Conservation (phyloP, 1,284 basidiomycete genomes). For the Pseudozyma tsukubaensis region DNA sequence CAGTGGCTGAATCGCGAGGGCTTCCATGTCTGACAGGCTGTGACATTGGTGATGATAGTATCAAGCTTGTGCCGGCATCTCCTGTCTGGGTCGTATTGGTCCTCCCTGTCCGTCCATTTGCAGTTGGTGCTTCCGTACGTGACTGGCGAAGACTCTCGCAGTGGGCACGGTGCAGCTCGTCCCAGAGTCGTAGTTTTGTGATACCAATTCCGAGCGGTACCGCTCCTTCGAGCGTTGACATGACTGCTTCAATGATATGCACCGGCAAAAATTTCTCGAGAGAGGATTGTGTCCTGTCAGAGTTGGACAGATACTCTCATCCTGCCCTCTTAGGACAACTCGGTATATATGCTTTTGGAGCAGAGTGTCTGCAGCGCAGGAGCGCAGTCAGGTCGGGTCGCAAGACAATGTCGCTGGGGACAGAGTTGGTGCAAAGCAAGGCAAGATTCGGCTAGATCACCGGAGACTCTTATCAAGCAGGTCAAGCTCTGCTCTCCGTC, state of each 20-base stretch:
- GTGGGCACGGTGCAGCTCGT: conserved; percentile 31
- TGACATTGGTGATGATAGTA: neutral
- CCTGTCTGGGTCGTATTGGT: neutral
- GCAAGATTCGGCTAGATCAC: conserved; percentile 1
- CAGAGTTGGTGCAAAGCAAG: neutral
- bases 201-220: conserved; percentile 41
- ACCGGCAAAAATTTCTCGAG: too few relatives aligned
- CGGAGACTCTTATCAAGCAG: neutral
- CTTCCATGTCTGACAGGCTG: too few relatives aligned
- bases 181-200: conserved; percentile 42
- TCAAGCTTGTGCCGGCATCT: neutral
- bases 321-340: too few relatives aligned
- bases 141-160: conserved; percentile 5
- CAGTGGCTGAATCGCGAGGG: too few relatives aligned
- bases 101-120: neutral
- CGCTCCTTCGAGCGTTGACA: conserved; percentile 45
- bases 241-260: neutral
- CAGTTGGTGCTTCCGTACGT: neutral
- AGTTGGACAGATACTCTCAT: too few relatives aligned
- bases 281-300: neutral
- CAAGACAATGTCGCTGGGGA: too few relatives aligned
- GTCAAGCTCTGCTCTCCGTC: conserved; percentile 4
- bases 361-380: too few relatives aligned
- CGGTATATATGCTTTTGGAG: too few relatives aligned
- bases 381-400: too few relatives aligned